Base-by-base conservation (phyloP, 2,329 filamentous ascomycete genomes). In the Lachnellula hyalina region DNA sequence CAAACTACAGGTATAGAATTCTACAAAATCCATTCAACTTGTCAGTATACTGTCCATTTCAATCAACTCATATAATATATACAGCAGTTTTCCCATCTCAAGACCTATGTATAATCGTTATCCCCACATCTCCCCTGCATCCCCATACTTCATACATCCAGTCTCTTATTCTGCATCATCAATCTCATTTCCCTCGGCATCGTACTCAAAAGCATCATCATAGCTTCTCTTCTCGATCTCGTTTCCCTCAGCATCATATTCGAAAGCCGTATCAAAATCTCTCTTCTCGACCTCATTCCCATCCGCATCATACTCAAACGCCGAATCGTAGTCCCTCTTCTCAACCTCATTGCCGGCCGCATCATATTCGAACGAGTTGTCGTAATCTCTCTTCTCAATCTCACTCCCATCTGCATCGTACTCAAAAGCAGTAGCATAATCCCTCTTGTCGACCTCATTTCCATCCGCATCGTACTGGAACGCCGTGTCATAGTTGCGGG, bases 261-360 rank as follows among this genome's bases (percentile, higher is more conserved):
- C 47, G 34, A 49, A 49, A 25, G 47, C 47, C n/a, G 11, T 41
- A 34, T 49, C 47, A 11, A 41, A 49, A 5, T 52, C 45, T 23
- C 52, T 28, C 28, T 51, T 36, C 15, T 56, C 56, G 14, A 56
- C 38, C 19, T 56, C 56, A 34, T 53, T 51, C 19, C 54, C 57
- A 14, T 50, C 57, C 11, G 54, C 57, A 44, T 56, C 50, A 25
- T 56, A 56, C 28, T 56, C 35, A 15, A 47, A 49, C 5, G 47
- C 51, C 11, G 11, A 49, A 15, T 55, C 53, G n/a, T 55, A 51
- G 32, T 38, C 35, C 28, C 54, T 35, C 35, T 54, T 54, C 38
- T 56, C 49, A 41, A 58, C 54, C 35, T 60, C 58, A 11, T 60
- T 60, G 34, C 56, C 56, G 2, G 45, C 58, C 9, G 58, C 58